Evolutionary conservation across 2,329 filamentous ascomycete genomes (phyloP), one percentile per base, ranked within the genome.

Genomic region (Iodosphaeria phyllophila): DNA sequence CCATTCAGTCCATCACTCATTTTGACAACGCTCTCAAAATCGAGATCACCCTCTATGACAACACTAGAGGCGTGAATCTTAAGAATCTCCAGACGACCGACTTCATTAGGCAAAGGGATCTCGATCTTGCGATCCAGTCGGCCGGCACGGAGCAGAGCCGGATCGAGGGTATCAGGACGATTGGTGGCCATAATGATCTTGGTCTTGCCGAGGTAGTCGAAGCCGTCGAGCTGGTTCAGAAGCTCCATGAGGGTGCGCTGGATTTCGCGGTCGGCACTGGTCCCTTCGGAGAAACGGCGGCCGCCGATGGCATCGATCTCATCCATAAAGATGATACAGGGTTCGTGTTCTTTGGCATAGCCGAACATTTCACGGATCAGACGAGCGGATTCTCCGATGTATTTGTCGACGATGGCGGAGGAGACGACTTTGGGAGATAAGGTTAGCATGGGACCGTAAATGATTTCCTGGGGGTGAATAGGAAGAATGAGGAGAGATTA

Each of bases 111-210:
- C 29, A 98, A 60, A 8, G 86, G 78, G 42, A 98, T 95, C 53
- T 98, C 91, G 41, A 98, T 89, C 66, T 98, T 98, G 38, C 89
- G 69, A 52, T 98, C 91, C 40, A 98, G 62, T 50, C 89, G 77
- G 41, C 86, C 86, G 21, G 86, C 86, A 56, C 86, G 74, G 28
- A 98, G 64, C 41, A 98, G 60, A 2, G 86, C 86, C 17, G 86
- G 86, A 46, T 98, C 86, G 24, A 98, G 69, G 1, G 86, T 95
- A 50, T 95, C 86, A 9, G 86, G 89, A 54, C 89, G 67, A 62
- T 98, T 98, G 30, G 89, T 95, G 18, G 84, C 89, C 91, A 98
- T 98, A 58, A 98, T 98, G 49, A 98, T 98, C 63, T 98, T 98
- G 28, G 89, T 98, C 64, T 98, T 93, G 40, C 91, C 89, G 18